A percentile compares a stretch with the other conserved stretches of the same genome.
These are phyloP conservation scores for Gastrolobium villosum DNA, from an alignment of 306 rosid genomes.

Conservation along the genomic window DNA sequence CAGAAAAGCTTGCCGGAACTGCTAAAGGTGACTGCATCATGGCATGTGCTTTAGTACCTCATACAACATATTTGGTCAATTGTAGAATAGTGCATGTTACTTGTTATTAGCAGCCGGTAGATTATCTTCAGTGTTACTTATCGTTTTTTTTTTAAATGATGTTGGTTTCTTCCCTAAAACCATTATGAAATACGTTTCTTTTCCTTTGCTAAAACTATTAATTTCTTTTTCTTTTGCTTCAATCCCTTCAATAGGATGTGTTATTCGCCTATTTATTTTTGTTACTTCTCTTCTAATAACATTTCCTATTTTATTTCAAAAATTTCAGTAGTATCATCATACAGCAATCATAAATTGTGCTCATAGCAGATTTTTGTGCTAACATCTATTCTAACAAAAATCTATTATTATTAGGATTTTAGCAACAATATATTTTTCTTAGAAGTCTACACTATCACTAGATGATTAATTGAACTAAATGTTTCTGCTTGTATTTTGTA, in stretches of 20 bases:
- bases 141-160: neutral
- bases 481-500: slow-evolving; percentile 49
- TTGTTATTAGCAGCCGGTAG: slow-evolving; percentile 21
- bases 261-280: neutral
- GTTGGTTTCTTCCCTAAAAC: slow-evolving; percentile 14
- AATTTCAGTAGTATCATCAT: neutral
- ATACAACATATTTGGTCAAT: slow-evolving; percentile 19
- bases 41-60: slow-evolving; percentile 35
- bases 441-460: slow-evolving; percentile 19
- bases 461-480: slow-evolving; percentile 39
- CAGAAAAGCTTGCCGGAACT: slow-evolving; percentile 58
- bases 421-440: neutral
- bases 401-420: slow-evolving; percentile 21
- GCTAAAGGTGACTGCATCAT: slow-evolving; percentile 59
- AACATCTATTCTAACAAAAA: neutral
- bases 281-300: neutral
- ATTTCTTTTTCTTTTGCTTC: neutral
- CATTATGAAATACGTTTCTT: slow-evolving; percentile 8
- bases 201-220: slow-evolving; percentile 6
- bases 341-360: neutral
- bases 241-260: neutral
- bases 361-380: slow-evolving; percentile 28
- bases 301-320: neutral
- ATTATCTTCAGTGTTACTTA: slow-evolving; percentile 11
- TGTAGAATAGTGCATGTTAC: slow-evolving; percentile 29